Percentiles rank a stretch among this genome's conserved stretches.
Conservation (phyloP, 768 basidiomycete genomes). For the Boletus insuetus region DNA sequence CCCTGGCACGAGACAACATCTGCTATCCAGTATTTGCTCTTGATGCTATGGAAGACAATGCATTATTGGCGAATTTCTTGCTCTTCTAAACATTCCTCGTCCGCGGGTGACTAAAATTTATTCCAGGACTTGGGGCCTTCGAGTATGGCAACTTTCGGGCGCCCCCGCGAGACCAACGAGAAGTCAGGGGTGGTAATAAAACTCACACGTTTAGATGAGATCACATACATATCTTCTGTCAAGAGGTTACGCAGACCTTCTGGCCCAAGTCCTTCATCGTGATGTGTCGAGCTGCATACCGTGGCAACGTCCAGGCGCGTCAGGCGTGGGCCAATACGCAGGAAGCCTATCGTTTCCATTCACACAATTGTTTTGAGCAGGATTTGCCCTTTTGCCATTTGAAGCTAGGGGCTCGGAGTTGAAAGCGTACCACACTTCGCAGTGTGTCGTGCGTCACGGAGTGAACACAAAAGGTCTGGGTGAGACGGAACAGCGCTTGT, state of each 20-base stretch:
- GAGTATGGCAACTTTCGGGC: slow-evolving; percentile 60
- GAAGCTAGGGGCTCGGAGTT: neutral
- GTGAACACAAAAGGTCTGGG: slow-evolving; percentile 1
- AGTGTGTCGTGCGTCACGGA: neutral
- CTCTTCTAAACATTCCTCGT: neutral
- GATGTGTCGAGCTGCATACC: slow-evolving; percentile 2
- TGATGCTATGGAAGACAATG: slow-evolving; percentile 1
- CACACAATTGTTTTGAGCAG: slow-evolving; percentile 20
- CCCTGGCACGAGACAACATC: neutral
- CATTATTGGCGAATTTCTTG: neutral
- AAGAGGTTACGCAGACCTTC: neutral
- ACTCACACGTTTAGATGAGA: slow-evolving; percentile 63
- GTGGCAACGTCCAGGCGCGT: slow-evolving; percentile 3
- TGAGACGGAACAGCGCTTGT: slow-evolving; percentile 7
- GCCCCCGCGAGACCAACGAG: slow-evolving; percentile 62
- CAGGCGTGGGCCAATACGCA: slow-evolving; percentile 7
- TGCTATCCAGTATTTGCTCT: neutral
- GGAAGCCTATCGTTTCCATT: slow-evolving; percentile 4
- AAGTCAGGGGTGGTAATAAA: slow-evolving; percentile 67
- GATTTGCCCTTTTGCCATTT: slow-evolving; percentile 21
- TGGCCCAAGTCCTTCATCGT: neutral
- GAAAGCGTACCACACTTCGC: neutral
- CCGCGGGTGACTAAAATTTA: slow-evolving; percentile 5
- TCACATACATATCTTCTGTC: slow-evolving; percentile 9
- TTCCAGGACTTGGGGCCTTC: slow-evolving; percentile 36